A percentile compares a stretch with the other conserved stretches of the same genome.
Evolutionary conservation across 192 early-diverging fungal species (phyloP).

Genomic region (Coemansia sp.): DNA sequence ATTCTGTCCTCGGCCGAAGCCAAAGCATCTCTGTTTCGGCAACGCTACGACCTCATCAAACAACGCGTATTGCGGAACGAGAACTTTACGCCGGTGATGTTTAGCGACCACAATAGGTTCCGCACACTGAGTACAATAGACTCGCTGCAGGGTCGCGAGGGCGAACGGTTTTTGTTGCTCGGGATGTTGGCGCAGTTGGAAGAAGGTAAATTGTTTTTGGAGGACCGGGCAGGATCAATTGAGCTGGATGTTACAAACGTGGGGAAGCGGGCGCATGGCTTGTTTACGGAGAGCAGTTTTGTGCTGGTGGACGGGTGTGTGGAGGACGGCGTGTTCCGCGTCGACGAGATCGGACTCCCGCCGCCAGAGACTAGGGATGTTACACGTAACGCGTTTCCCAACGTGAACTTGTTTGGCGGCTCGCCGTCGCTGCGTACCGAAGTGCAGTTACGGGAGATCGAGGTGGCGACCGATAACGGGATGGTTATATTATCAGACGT

Average conservation of each 20-base stretch:
- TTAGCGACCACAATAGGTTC: constrained; percentile 51
- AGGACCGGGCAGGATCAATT: constrained; percentile 79
- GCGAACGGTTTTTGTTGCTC: constrained; percentile 70
- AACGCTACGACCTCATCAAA: constrained; percentile 75
- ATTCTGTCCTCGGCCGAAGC: constrained; percentile 64
- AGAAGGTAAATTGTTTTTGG: constrained; percentile 79
- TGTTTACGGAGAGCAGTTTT: constrained; percentile 86
- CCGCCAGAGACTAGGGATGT: constrained; percentile 62
- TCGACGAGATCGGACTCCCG: constrained; percentile 74
- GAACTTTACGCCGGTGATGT: constrained; percentile 67
- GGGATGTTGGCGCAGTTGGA: constrained; percentile 86
- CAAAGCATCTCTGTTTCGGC: constrained; percentile 69
- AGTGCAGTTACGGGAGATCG: constrained; percentile 52
- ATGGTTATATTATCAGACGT: constrained; percentile 86
- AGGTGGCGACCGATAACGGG: constrained; percentile 60
- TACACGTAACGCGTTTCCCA: constrained; percentile 37
- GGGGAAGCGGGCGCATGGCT: constrained; percentile 57
- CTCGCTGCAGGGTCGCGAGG: constrained; percentile 71
- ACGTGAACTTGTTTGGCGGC: constrained; percentile 52
- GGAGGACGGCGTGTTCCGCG: constrained; percentile 68
- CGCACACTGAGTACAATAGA: constrained; percentile 66
- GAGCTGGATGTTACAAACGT: constrained; percentile 67
- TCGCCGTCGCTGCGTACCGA: constrained; percentile 29
- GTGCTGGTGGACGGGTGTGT: constrained; percentile 82
- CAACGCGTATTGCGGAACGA: constrained; percentile 83